Evolutionary conservation across 805 yeast species (phyloP).

Genomic region (Pichia membranifaciens): DNA sequence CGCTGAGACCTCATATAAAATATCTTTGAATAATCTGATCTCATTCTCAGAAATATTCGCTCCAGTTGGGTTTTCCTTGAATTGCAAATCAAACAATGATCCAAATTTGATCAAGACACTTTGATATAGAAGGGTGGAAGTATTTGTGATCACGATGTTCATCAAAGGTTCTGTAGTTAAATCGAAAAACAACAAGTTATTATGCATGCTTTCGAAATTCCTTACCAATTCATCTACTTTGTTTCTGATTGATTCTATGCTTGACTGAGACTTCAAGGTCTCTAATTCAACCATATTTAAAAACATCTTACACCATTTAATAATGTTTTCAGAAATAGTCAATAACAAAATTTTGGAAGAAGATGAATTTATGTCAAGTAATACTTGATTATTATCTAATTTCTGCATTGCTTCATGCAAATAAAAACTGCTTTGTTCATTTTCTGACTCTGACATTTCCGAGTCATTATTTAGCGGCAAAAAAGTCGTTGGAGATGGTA

Average conservation of each 20-base stretch:
- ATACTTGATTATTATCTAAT: conserved; percentile 24
- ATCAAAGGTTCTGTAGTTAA: conserved; percentile 22
- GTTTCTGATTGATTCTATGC: conserved; percentile 17
- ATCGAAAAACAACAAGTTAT: conserved; percentile 25
- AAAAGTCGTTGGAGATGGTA: conserved; percentile 28
- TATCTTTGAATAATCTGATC: conserved; percentile 18
- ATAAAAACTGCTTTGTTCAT: conserved; percentile 16
- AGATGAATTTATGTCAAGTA: conserved; percentile 24
- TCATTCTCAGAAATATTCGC: conserved; percentile 18
- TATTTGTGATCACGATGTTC: conserved; percentile 23
- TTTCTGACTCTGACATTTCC: conserved; percentile 1
- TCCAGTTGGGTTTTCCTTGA: conserved; percentile 12
- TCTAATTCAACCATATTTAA: conserved; percentile 25
- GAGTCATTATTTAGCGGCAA: conserved; percentile 13
- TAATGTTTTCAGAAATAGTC: conserved; percentile 28
- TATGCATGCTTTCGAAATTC: conserved; percentile 25
- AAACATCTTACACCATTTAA: conserved; percentile 30
- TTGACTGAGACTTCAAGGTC: conserved; percentile 18
- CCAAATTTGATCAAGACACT: conserved; percentile 24
- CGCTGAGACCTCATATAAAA: conserved; percentile 19
- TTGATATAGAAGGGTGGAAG: conserved; percentile 26
- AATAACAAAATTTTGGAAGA: conserved; percentile 25
- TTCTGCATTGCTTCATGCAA: conserved; percentile 29
- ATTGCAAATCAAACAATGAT: conserved; percentile 19
- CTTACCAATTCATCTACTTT: conserved; percentile 25